phyloP scores from a whole-genome alignment of 768 basidiomycete species.

The Russula brevipes region DNA sequence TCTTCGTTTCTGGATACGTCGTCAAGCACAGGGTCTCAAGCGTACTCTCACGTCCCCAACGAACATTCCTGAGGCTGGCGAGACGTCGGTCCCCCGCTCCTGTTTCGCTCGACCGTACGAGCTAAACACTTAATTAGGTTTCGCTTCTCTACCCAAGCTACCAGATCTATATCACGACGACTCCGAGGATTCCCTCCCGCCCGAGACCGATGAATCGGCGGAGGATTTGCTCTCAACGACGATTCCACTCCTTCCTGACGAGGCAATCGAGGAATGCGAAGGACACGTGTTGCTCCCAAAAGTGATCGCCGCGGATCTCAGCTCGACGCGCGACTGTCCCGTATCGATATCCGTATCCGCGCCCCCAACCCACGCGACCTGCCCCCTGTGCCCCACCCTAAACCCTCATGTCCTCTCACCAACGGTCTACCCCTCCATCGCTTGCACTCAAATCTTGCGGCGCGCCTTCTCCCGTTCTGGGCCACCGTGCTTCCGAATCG shows the following conservation, averaged over 20 bases:
- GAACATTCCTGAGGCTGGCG: slow-evolving; percentile 70
- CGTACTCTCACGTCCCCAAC: slow-evolving; percentile 64
- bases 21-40: slow-evolving; percentile 54
- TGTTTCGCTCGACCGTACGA: not conserved
- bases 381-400: not conserved
- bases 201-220: slow-evolving; percentile 34
- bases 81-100: slow-evolving; percentile 46
- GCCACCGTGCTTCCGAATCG: slow-evolving; percentile 62
- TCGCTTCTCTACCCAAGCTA: slow-evolving; percentile 24
- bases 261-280: slow-evolving; percentile 57
- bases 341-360: slow-evolving; percentile 9
- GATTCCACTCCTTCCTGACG: slow-evolving; percentile 41
- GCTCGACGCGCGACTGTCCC: slow-evolving; percentile 5
- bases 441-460: slow-evolving; percentile 70
- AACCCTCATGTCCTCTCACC: not conserved
- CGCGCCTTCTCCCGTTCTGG: slow-evolving; percentile 78
- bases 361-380: slow-evolving; percentile 4
- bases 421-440: slow-evolving; percentile 38
- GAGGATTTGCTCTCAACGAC: slow-evolving; percentile 46
- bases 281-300: slow-evolving; percentile 40
- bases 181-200: slow-evolving; percentile 31
- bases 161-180: slow-evolving; percentile 29
- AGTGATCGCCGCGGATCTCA: slow-evolving; percentile 10
- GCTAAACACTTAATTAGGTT: slow-evolving; percentile 4
- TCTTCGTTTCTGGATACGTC: slow-evolving; percentile 76